phyloP scores from a whole-genome alignment of 2,329 filamentous ascomycete species.

The Coleophoma crateriformis region DNA sequence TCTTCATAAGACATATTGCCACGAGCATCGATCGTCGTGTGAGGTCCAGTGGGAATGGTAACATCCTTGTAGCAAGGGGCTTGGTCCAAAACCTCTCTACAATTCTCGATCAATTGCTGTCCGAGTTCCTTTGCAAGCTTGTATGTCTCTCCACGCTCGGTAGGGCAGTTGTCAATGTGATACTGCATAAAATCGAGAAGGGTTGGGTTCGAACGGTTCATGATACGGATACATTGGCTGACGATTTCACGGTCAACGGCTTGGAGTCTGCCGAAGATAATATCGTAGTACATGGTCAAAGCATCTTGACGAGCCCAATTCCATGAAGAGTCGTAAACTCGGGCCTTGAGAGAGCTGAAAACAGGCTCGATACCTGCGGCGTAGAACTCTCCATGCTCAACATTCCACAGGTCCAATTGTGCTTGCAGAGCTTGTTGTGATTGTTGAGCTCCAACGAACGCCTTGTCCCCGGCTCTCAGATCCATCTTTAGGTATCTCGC shows the following conservation, averaged over 20 bases:
- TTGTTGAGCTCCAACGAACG: slow-evolving; percentile 77
- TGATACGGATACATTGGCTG: slow-evolving; percentile 96
- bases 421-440: slow-evolving; percentile 84
- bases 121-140: slow-evolving; percentile 94
- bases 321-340: slow-evolving; percentile 97
- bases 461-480: slow-evolving; percentile 92
- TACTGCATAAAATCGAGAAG: slow-evolving; percentile 99
- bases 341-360: slow-evolving; percentile 89
- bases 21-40: slow-evolving; percentile 85
- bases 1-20: slow-evolving; percentile 93
- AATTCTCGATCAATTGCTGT: slow-evolving; percentile 92
- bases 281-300: slow-evolving; percentile 97
- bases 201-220: slow-evolving; percentile 96
- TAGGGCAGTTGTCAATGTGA: slow-evolving; percentile 97
- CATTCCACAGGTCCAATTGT: slow-evolving; percentile 90
- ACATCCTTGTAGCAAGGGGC: slow-evolving; percentile 96
- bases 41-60: slow-evolving; percentile 81
- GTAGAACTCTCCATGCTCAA: slow-evolving; percentile 95
- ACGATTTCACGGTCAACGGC: slow-evolving; percentile 96
- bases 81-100: slow-evolving; percentile 80
- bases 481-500: slow-evolving; percentile 97
- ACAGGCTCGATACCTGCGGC: slow-evolving; percentile 89
- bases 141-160: slow-evolving; percentile 95
- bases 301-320: slow-evolving; percentile 99
- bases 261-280: slow-evolving; percentile 92